Evolutionary conservation across 495 filamentous ascomycete species (phyloP).

Genomic region (Tuber microsphaerosporum): DNA sequence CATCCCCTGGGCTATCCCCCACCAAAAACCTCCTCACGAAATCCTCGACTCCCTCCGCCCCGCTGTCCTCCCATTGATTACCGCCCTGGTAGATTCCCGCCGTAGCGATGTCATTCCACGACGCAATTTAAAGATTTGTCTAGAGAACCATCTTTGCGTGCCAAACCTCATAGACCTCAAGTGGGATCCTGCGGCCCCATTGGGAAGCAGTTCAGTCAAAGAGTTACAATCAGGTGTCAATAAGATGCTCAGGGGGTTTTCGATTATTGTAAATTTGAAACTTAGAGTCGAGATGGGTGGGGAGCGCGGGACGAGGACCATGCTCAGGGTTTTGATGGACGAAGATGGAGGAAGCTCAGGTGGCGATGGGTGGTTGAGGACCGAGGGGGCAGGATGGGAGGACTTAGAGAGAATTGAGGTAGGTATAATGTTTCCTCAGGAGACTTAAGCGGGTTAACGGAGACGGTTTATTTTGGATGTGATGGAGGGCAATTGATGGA

Average conservation of each 20-base stretch:
- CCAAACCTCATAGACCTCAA: constrained; percentile 4
- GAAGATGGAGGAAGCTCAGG: neutral
- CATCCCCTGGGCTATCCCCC: neutral
- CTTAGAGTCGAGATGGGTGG: neutral
- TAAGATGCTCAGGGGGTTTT: neutral
- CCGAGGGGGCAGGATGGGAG: neutral
- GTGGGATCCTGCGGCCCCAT: neutral
- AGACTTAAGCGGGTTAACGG: neutral
- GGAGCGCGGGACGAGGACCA: neutral
- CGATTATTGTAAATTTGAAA: neutral
- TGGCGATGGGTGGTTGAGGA: neutral
- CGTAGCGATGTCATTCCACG: neutral
- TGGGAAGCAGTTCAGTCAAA: neutral
- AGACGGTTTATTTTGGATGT: neutral
- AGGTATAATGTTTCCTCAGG: neutral
- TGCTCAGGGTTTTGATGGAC: neutral
- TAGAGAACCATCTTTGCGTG: neutral
- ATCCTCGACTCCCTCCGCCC: neutral
- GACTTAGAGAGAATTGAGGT: neutral
- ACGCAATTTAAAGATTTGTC: constrained; percentile 4
- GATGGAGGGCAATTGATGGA: neutral
- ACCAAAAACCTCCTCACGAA: neutral
- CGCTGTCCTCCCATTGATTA: neutral
- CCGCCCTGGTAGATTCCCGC: neutral
- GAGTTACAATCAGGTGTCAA: neutral